Conservation (phyloP, 345 rosid genomes). For the Murraya koenigii region DNA sequence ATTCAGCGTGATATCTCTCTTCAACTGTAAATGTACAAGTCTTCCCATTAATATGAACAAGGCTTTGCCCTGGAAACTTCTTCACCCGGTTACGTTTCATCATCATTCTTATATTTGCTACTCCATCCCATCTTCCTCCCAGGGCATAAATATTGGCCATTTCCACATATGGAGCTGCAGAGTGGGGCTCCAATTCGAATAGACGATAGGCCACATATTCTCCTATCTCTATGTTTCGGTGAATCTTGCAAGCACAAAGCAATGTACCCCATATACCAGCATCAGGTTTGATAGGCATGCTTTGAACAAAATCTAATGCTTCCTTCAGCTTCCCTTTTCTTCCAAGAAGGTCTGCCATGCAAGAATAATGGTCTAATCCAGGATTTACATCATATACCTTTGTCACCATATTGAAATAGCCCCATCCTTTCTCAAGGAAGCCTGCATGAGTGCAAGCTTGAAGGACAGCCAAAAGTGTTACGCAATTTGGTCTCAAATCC, state of each 20-base stretch:
- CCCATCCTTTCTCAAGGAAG: constrained; percentile 59
- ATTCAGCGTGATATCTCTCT: constrained; percentile 37
- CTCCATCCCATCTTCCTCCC: constrained; percentile 48
- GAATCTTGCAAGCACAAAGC: constrained; percentile 62
- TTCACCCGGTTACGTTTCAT: constrained; percentile 47
- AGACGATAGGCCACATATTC: constrained; percentile 38
- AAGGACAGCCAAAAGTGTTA: constrained; percentile 61
- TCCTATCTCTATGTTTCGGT: constrained; percentile 39
- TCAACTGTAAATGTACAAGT: constrained; percentile 46
- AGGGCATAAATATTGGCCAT: constrained; percentile 61
- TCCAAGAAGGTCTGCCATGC: constrained; percentile 67
- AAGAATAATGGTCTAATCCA: constrained; percentile 60
- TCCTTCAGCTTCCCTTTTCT: constrained; percentile 51
- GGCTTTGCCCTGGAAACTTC: constrained; percentile 58
- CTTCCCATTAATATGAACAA: constrained; percentile 41
- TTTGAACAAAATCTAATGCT: constrained; percentile 44
- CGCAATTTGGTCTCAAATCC: constrained; percentile 45
- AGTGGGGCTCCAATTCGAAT: constrained; percentile 39
- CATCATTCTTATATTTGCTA: constrained; percentile 38
- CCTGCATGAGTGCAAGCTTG: constrained; percentile 69
- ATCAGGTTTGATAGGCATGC: constrained; percentile 55
- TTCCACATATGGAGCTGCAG: constrained; percentile 56
- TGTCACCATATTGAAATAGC: constrained; percentile 42
- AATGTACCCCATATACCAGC: constrained; percentile 59
- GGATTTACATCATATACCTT: constrained; percentile 36